Conservation (phyloP, 2,329 filamentous ascomycete species). For the Aureobasidium sp. region DNA sequence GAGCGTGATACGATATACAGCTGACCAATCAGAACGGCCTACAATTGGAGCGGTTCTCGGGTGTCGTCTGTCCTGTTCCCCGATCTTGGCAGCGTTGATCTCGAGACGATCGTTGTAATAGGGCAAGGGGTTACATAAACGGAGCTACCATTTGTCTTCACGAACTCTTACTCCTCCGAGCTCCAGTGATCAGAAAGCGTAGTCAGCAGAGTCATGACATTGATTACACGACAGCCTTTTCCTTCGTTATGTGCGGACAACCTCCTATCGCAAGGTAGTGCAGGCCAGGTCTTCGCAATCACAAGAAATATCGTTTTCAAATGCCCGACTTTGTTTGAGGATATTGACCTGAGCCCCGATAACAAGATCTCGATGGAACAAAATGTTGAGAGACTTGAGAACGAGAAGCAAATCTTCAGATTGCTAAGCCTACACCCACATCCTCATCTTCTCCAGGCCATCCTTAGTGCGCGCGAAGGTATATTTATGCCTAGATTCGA, state of each 20-base stretch:
- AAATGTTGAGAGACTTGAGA: not conserved
- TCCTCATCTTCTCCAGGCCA: not conserved
- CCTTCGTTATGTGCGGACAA: not conserved
- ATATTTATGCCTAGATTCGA: constrained; percentile 1
- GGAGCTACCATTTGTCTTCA: too few species aligned
- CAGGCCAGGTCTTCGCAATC: not conserved
- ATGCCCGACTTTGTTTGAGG: not conserved
- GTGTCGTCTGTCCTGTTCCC: too few species aligned
- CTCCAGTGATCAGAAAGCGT: too few species aligned
- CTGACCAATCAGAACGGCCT: too few species aligned
- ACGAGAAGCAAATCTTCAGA: not conserved
- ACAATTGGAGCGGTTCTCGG: too few species aligned
- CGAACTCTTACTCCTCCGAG: too few species aligned
- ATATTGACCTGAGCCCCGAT: not conserved
- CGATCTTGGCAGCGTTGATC: too few species aligned
- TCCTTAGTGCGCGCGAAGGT: not conserved
- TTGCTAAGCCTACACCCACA: not conserved
- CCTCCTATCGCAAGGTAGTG: not conserved
- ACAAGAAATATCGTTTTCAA: not conserved
- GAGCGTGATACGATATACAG: too few species aligned
- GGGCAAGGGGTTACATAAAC: too few species aligned
- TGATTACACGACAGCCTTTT: not conserved
- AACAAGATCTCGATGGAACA: not conserved
- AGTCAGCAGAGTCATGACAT: too few species aligned
- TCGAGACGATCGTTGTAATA: too few species aligned